Percentiles rank a stretch among this genome's conserved stretches.
Evolutionary conservation across 2,329 filamentous ascomycete species (phyloP).

Genomic region (Cercospora citrullina): DNA sequence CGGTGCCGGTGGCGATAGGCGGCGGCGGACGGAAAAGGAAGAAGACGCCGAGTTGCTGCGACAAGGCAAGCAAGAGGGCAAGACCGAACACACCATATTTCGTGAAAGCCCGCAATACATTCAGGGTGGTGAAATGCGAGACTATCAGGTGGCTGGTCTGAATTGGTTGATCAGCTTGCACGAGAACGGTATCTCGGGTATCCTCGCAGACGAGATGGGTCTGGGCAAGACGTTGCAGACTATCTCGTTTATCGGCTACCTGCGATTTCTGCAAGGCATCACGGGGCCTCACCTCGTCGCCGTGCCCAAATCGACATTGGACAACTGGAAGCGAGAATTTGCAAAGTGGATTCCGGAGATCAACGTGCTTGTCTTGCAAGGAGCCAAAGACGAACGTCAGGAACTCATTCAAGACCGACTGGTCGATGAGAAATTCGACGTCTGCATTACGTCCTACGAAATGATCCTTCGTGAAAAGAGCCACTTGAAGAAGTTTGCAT

Average conservation of each 20-base stretch:
- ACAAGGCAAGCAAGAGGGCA: slow-evolving; percentile 85
- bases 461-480: slow-evolving; percentile 97
- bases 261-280: slow-evolving; percentile 86
- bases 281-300: slow-evolving; percentile 86
- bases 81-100: slow-evolving; percentile 79
- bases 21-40: slow-evolving; percentile 91
- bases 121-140: slow-evolving; percentile 80
- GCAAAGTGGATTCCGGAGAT: slow-evolving; percentile 92
- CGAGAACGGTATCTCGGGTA: slow-evolving; percentile 98
- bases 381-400: slow-evolving; percentile 89
- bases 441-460: slow-evolving; percentile 97
- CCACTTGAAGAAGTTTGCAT: slow-evolving; percentile 94
- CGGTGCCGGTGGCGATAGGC: slow-evolving; percentile 74
- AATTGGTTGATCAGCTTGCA: slow-evolving; percentile 98
- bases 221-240: slow-evolving; percentile 97
- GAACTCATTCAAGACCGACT: slow-evolving; percentile 85
- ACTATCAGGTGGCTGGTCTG: slow-evolving; percentile 92
- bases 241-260: slow-evolving; percentile 92
- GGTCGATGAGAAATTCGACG: slow-evolving; percentile 93
- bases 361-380: slow-evolving; percentile 89
- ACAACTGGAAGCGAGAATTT: slow-evolving; percentile 98
- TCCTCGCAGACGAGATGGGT: slow-evolving; percentile 98
- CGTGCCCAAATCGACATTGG: slow-evolving; percentile 94
- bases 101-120: slow-evolving; percentile 91
- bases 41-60: slow-evolving; percentile 86